Base-by-base conservation (phyloP, 192 early-diverging fungal species). In the Borealophlyctis nickersoniae region DNA sequence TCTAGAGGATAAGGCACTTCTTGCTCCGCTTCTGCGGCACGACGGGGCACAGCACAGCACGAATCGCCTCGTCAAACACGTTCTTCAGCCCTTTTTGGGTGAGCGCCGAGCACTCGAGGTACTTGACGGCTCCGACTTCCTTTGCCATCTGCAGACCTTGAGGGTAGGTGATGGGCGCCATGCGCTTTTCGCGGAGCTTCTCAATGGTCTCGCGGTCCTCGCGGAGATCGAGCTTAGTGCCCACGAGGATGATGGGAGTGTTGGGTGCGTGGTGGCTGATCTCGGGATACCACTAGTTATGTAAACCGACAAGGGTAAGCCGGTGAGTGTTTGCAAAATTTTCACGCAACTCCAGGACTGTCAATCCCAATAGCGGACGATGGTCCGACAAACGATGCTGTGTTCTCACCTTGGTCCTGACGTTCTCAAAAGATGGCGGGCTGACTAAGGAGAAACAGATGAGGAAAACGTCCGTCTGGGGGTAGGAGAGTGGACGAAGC, bases 1-100 rank as follows among this genome's bases (percentile, higher is more conserved):
- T 71, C 83, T 87, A 92, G 75, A 94, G 76, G 67, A 94, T 79
- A 33, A 79, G 56, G 72, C 92, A 94, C 70, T 85, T 87, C 81
- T 86, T 90, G 52, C 65, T 74, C 68, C 80, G 80, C 76, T 82
- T 89, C 55, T 64, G 75, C 19, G 80, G 81, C 56, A 80, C 77
- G 4, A 88, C 73, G 14, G 92, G 92, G 28, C 66, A 69, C 55
- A 98, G 81, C 19, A 95, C 96, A 3, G 94, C 93, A 52, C 94
- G 87, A 69, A 96, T 98, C 23, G 96, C 96, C 64, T 96, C 93
- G 72, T 98, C 96, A 87, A 98, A 98, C 19, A 98, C 94, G 69
- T 90, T 94, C 85, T 98, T 97, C 62, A 98, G 72, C 29, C 95
- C 94, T 77, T 95, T 94, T 78, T 96, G 94, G 55, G 96, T 96